Conservation (phyloP, 2,329 filamentous ascomycete species). For the Curvularia spicifera region DNA sequence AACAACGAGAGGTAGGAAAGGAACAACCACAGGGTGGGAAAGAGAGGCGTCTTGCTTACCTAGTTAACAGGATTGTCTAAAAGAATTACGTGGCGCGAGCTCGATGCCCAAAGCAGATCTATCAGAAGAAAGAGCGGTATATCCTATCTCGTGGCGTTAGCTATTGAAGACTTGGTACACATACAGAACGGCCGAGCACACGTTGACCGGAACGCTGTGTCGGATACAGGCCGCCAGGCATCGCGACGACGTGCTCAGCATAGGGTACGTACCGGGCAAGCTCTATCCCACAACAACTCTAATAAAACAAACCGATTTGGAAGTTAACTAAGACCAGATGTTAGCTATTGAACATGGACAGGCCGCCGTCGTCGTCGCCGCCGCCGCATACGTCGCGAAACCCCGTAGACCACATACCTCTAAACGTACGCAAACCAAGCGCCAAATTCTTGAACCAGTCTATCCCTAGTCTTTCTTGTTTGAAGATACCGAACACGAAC, state of each 20-base stretch:
- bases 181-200: background rate
- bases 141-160: conserved; percentile 30
- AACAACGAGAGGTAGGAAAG: background rate
- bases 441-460: conserved; percentile 52
- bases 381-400: conserved; percentile 12
- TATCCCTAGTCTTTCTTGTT: conserved; percentile 52
- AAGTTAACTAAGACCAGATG: conserved; percentile 37
- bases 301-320: conserved; percentile 32
- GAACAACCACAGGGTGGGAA: background rate
- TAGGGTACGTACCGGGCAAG: conserved; percentile 33
- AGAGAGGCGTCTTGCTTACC: conserved; percentile 38
- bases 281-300: conserved; percentile 38
- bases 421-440: conserved; percentile 46
- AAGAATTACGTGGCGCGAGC: conserved; percentile 36
- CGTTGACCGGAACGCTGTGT: background rate
- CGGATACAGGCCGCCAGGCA: background rate
- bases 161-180: background rate
- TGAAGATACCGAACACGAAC: conserved; percentile 46
- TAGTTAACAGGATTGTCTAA: conserved; percentile 34
- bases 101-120: conserved; percentile 42
- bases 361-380: background rate
- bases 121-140: conserved; percentile 36
- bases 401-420: conserved; percentile 38
- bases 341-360: conserved; percentile 27
- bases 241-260: conserved; percentile 2